Percentiles rank a stretch among this genome's conserved stretches.
Evolutionary conservation across 1,284 basidiomycete species (phyloP).

Genomic region (Microbotryum intermedium): DNA sequence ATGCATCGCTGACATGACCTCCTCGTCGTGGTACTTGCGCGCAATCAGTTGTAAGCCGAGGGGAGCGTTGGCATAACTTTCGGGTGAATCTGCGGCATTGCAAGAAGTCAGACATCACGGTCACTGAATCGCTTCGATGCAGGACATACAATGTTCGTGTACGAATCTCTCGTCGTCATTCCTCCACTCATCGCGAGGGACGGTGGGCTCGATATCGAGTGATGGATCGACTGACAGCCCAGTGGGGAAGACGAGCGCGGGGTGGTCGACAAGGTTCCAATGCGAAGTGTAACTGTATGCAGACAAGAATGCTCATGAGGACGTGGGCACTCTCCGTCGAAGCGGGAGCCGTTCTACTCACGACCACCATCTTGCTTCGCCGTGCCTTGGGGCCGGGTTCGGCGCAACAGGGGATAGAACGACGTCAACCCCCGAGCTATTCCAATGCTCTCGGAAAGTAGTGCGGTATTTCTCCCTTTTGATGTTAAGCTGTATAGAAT

Average conservation of each 20-base stretch:
- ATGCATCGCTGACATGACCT: slow-evolving; percentile 15
- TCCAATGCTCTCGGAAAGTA: slow-evolving; percentile 32
- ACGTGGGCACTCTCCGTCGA: neutral
- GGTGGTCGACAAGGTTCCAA: slow-evolving; percentile 63
- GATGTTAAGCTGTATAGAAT: slow-evolving; percentile 29
- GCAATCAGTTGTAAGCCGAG: slow-evolving; percentile 30
- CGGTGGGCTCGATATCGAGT: slow-evolving; percentile 40
- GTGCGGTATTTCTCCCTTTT: slow-evolving; percentile 35
- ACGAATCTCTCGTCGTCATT: slow-evolving; percentile 33
- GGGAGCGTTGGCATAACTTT: slow-evolving; percentile 23
- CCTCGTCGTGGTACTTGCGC: slow-evolving; percentile 25
- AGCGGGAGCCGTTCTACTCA: slow-evolving; percentile 6
- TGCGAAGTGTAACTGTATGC: slow-evolving; percentile 49
- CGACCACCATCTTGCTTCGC: slow-evolving; percentile 37
- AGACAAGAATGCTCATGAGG: neutral
- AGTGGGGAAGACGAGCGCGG: slow-evolving; percentile 59
- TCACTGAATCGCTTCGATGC: neutral
- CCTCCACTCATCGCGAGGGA: slow-evolving; percentile 4
- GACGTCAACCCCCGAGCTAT: slow-evolving; percentile 33
- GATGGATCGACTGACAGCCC: slow-evolving; percentile 48
- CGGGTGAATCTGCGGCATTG: slow-evolving; percentile 14
- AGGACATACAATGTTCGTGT: slow-evolving; percentile 27
- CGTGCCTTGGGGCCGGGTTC: slow-evolving; percentile 35
- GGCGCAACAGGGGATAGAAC: slow-evolving; percentile 37
- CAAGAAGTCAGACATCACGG: neutral